A percentile compares a stretch with the other conserved stretches of the same genome.
phyloP scores from a whole-genome alignment of 441 rosid species.

The Adansonia madagascariensis region DNA sequence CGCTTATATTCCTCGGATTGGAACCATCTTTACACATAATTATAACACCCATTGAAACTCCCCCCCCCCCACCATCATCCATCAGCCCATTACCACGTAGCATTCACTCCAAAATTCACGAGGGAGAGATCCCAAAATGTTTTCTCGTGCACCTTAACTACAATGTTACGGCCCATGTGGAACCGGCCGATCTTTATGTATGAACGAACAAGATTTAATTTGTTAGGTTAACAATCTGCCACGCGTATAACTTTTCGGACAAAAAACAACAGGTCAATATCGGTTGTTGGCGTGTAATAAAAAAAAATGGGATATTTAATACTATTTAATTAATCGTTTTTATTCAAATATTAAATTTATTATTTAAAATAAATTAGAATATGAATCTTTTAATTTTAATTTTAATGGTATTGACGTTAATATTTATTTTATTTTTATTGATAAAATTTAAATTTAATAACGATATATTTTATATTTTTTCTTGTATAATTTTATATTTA shows the following conservation, averaged over 20 bases:
- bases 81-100: constrained; percentile 38
- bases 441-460: too few relatives aligned
- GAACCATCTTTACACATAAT: constrained; percentile 32
- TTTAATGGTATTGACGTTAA: too few relatives aligned
- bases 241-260: background rate
- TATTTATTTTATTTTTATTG: too few relatives aligned
- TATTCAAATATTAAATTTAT: too few relatives aligned
- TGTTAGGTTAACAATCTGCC: background rate
- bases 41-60: background rate
- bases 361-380: too few relatives aligned
- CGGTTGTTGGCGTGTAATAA: too few relatives aligned
- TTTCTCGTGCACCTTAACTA: background rate
- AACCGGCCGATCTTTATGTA: background rate
- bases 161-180: constrained; percentile 11
- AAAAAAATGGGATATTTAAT: too few relatives aligned
- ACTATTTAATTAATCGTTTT: too few relatives aligned
- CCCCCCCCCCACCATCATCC: background rate
- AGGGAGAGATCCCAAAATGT: background rate
- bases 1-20: constrained; percentile 25
- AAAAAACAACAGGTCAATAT: background rate
- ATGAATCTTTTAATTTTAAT: too few relatives aligned
- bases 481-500: too few relatives aligned
- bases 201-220: background rate
- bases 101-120: constrained; percentile 19
- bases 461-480: too few relatives aligned